These are phyloP conservation scores for Elsinoe australis DNA, from an alignment of 2,329 filamentous ascomycete genomes.

Conservation along the genomic window DNA sequence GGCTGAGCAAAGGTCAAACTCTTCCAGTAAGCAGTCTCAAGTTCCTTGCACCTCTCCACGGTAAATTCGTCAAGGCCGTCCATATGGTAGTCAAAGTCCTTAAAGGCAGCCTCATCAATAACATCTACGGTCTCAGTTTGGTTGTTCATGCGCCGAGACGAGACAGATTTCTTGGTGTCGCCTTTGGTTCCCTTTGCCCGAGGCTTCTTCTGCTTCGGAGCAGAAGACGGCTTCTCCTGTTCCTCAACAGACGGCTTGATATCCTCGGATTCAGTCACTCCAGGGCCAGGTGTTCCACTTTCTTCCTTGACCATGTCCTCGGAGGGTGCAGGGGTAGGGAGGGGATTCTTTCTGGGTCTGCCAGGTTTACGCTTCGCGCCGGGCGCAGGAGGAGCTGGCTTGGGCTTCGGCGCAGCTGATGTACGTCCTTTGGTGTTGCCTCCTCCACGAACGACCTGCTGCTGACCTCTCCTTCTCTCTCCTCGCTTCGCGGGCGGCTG, in stretches of 20 bases:
- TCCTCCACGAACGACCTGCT: conserved; percentile 37
- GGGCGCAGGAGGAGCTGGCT: conserved; percentile 24
- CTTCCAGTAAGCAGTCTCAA: conserved; percentile 95
- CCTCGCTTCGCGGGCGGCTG: conserved; percentile 89
- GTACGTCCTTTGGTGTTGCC: conserved; percentile 26
- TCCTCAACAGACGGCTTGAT: conserved; percentile 19
- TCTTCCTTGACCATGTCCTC: conserved; percentile 23
- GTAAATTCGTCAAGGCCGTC: conserved; percentile 79
- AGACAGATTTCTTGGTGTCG: conserved; percentile 63
- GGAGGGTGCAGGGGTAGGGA: conserved; percentile 26
- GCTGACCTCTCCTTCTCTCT: conserved; percentile 59
- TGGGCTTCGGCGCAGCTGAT: conserved; percentile 23
- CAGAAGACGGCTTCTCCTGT: conserved; percentile 35
- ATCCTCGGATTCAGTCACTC: conserved; percentile 44
- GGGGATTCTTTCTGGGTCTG: conserved; percentile 37
- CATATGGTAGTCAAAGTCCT: conserved; percentile 83
- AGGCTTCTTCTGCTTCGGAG: conserved; percentile 36
- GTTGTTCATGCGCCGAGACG: conserved; percentile 80
- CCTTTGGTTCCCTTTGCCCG: conserved; percentile 27
- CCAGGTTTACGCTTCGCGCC: conserved; percentile 44
- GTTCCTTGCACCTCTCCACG: conserved; percentile 81
- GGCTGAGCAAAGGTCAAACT: conserved; percentile 90
- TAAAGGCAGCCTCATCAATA: conserved; percentile 84
- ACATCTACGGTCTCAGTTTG: conserved; percentile 67
- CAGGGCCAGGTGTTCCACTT: conserved; percentile 30